Conservation (phyloP, 2,329 filamentous ascomycete species). For the Epichloe coenophiala region DNA sequence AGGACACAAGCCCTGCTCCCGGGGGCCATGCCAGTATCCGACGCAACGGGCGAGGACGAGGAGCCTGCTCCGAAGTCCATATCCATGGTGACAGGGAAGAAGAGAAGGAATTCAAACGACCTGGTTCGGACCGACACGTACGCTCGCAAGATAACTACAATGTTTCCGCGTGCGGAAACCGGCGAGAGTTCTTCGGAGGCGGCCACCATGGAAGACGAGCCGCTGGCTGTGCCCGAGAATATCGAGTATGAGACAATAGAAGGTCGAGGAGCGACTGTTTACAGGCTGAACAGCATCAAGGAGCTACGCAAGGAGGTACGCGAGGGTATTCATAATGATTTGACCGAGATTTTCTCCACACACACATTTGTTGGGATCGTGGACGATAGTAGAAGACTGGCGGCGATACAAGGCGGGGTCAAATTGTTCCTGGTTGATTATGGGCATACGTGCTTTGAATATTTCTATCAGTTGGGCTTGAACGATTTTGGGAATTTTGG, state of each 20-base stretch:
- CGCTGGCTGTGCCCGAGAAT: constrained; percentile 28
- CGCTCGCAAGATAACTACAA: constrained; percentile 88
- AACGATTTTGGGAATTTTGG: constrained; percentile 97
- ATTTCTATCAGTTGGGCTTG: constrained; percentile 89
- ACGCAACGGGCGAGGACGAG: constrained; percentile 15
- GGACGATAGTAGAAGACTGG: constrained; percentile 73
- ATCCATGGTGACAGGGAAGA: constrained; percentile 24
- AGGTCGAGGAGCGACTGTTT: constrained; percentile 55
- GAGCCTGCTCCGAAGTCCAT: constrained; percentile 19
- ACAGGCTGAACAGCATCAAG: constrained; percentile 73
- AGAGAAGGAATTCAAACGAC: constrained; percentile 47
- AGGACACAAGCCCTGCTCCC: constrained; percentile 84
- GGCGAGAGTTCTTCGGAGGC: constrained; percentile 8
- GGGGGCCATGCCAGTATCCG: constrained; percentile 36
- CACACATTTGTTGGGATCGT: constrained; percentile 92
- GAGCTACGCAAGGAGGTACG: constrained; percentile 71
- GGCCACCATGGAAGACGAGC: constrained; percentile 17
- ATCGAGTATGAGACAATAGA: constrained; percentile 54
- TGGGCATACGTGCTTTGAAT: constrained; percentile 71
- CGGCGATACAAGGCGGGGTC: constrained; percentile 85
- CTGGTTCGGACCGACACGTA: constrained; percentile 82
- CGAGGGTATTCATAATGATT: constrained; percentile 65
- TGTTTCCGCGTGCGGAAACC: constrained; percentile 52
- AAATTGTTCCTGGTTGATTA: constrained; percentile 92
- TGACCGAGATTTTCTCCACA: constrained; percentile 75